phyloP scores from a whole-genome alignment of 495 filamentous ascomycete species.

The Rhizodiscina lignyota region DNA sequence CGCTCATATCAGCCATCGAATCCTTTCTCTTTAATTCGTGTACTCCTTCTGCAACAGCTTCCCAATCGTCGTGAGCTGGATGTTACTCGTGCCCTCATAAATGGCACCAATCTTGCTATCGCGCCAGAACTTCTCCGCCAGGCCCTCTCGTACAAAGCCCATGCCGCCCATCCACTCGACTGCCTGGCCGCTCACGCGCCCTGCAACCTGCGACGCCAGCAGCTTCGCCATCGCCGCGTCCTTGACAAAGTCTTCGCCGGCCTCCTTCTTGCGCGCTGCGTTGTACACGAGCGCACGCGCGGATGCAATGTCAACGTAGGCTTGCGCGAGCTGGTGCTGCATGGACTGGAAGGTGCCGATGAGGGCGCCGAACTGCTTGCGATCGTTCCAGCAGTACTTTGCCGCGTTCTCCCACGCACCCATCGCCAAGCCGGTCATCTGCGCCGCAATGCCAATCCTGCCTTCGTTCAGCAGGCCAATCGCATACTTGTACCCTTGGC shows the following conservation, averaged over 20 bases:
- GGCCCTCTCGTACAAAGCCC: slow-evolving; percentile 88
- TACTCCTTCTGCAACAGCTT: slow-evolving; percentile 87
- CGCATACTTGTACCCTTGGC: slow-evolving; percentile 94
- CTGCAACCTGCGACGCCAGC: slow-evolving; percentile 83
- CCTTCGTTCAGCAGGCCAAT: slow-evolving; percentile 95
- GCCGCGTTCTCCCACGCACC: slow-evolving; percentile 95
- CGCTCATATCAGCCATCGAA: too few relatives aligned
- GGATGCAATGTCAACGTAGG: slow-evolving; percentile 82
- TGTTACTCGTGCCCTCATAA: slow-evolving; percentile 86
- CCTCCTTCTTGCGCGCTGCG: slow-evolving; percentile 94
- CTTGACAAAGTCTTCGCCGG: slow-evolving; percentile 80
- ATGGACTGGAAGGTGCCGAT: slow-evolving; percentile 97
- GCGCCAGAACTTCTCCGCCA: slow-evolving; percentile 95
- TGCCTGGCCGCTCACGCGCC: slow-evolving; percentile 66
- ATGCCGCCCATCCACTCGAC: slow-evolving; percentile 99
- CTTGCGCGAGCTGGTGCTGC: slow-evolving; percentile 96
- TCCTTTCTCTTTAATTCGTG: slow-evolving; percentile 35
- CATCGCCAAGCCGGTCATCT: slow-evolving; percentile 94
- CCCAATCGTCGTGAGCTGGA: slow-evolving; percentile 83
- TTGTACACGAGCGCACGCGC: slow-evolving; percentile 91
- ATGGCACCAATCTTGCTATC: slow-evolving; percentile 99
- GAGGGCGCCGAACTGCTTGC: slow-evolving; percentile 86
- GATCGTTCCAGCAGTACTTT: slow-evolving; percentile 90
- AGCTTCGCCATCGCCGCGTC: slow-evolving; percentile 99
- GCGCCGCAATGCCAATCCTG: slow-evolving; percentile 91